phyloP scores from a whole-genome alignment of 768 basidiomycete genomes.

The Tylopilus vinaceipallidus region DNA sequence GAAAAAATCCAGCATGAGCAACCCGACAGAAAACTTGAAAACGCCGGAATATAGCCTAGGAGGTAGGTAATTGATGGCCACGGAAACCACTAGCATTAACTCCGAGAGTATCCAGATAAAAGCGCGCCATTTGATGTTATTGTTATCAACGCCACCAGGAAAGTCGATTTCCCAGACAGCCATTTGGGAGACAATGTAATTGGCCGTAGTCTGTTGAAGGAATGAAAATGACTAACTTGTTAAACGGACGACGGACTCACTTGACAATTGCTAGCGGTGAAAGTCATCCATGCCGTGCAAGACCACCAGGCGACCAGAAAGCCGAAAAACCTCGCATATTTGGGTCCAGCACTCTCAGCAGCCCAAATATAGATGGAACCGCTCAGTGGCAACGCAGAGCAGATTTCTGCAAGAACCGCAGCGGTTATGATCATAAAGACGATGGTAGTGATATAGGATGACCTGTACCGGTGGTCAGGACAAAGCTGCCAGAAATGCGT shows the following conservation, averaged over 20 bases:
- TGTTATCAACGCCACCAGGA: slow-evolving; percentile 70
- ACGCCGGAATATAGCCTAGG: slow-evolving; percentile 69
- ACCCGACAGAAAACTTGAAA: slow-evolving; percentile 70
- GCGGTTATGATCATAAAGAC: slow-evolving; percentile 89
- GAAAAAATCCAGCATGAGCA: slow-evolving; percentile 86
- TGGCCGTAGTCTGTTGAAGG: slow-evolving; percentile 68
- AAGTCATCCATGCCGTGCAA: slow-evolving; percentile 96
- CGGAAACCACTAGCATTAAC: slow-evolving; percentile 61
- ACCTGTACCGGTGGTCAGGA: slow-evolving; percentile 50
- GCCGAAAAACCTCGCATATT: slow-evolving; percentile 82
- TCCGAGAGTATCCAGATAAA: slow-evolving; percentile 85
- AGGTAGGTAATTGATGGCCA: slow-evolving; percentile 84
- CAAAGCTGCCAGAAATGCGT: not conserved
- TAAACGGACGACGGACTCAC: slow-evolving; percentile 36
- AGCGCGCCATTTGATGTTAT: slow-evolving; percentile 82
- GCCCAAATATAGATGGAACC: slow-evolving; percentile 97
- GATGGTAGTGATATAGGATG: slow-evolving; percentile 78
- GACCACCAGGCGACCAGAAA: slow-evolving; percentile 94
- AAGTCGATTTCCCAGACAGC: slow-evolving; percentile 78
- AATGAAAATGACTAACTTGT: not conserved
- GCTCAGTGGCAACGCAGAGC: slow-evolving; percentile 81
- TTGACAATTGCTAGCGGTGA: slow-evolving; percentile 85
- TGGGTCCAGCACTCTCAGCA: slow-evolving; percentile 87
- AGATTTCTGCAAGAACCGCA: slow-evolving; percentile 83
- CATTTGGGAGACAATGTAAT: slow-evolving; percentile 85